Base-by-base conservation (phyloP, 2,329 filamentous ascomycete species). In the Microsporum canis region DNA sequence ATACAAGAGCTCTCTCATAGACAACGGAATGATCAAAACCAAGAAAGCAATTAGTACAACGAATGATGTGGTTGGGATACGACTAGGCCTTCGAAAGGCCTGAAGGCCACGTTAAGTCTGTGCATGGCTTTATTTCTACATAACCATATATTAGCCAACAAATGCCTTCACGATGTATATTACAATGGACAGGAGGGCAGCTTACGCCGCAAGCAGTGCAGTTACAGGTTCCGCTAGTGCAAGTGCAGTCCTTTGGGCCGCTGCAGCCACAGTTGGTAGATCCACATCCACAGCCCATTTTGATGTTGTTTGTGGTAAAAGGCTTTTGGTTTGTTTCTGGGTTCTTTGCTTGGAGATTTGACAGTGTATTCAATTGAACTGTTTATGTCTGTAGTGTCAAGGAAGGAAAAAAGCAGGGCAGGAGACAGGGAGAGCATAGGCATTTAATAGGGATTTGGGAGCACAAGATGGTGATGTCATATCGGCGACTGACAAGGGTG, bases 211-310 rank as follows among this genome's bases (percentile, higher is more conserved):
- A 64, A 33, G 59, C n/a, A 56, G 59, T 60, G 63, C 63, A 64
- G 47, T 60, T 62, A 59, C 63, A 64, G 63, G 51, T 63, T 17
- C 60, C 57, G 53, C 55, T 63, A 5, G 43, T 33, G 55, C 63
- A 64, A 45, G 61, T 56, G 60, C 63, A 64, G 63, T 61, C 58
- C 39, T 45, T 59, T 33, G 63, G 57, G 58, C 63, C 63, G 57
- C 33, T 63, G 60, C 63, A 64, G 23, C n/a, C 14, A 58, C 63
- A 64, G 59, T 38, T 53, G 49, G 57, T 56, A 31, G 61, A 62
- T 61, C 63, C 63, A 51, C 63, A 64, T 58, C 57, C 57, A 49
- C 63, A 64, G 62, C 61, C 63, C 63, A 64, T 64, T 49, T 41
- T 63, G 58, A 49, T 43, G 17, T 3, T 55, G 51, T 33, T 51